Percentiles rank a stretch among this genome's conserved stretches.
Evolutionary conservation across 2,329 filamentous ascomycete species (phyloP).

Genomic region (Pseudocercospora vitis): DNA sequence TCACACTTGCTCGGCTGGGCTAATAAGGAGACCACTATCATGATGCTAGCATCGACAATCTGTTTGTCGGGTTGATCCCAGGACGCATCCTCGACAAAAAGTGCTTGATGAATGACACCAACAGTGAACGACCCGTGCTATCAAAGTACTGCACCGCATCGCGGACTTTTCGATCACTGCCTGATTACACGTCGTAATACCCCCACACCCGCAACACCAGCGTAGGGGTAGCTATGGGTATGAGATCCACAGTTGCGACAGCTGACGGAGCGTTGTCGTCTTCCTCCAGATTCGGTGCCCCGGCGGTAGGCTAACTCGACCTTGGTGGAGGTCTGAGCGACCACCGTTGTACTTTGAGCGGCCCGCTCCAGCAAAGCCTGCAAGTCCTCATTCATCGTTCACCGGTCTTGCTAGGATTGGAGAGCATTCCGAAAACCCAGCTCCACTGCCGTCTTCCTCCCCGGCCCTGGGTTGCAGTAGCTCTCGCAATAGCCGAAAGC

Average conservation of each 20-base stretch:
- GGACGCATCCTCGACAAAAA: not conserved
- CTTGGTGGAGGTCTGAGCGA: no score
- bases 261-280: not conserved
- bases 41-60: not conserved
- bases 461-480: conserved; percentile 1
- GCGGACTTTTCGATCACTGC: not conserved
- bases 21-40: no score
- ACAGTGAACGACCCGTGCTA: not conserved
- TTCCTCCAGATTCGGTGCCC: not conserved
- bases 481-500: not conserved
- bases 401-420: not conserved
- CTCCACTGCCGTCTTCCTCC: conserved; percentile 15
- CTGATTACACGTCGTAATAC: not conserved
- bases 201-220: not conserved
- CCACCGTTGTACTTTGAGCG: not conserved
- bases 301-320: not conserved
- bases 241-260: not conserved
- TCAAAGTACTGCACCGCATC: not conserved
- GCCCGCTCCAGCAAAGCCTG: not conserved
- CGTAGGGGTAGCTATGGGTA: not conserved
- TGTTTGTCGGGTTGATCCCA: not conserved
- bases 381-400: not conserved
- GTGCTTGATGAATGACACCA: not conserved
- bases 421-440: not conserved
- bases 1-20: no score